Evolutionary conservation across 139 green algal genomes (phyloP), one percentile per base, ranked within the genome.

Genomic region (Marvania coccoides): DNA sequence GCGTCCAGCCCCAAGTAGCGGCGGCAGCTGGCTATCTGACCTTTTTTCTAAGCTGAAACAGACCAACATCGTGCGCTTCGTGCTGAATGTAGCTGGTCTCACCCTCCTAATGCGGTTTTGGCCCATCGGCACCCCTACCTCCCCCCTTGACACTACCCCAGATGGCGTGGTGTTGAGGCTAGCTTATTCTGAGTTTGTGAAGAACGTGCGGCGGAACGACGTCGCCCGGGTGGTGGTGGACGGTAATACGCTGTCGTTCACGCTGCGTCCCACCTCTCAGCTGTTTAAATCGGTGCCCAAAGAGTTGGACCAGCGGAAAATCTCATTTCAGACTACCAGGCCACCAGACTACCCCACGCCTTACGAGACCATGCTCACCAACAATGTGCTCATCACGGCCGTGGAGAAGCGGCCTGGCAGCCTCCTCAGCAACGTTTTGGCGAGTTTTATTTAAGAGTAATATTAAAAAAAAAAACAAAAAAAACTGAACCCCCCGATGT

Each of bases 181-280:
- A n/a, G 77, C 85, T 9, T 93, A 85, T 30, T 85, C 73, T 3
- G 80, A 90, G 61, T 96, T 96, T 57, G 71, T 95, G 19, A 53
- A 74, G 63, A 63, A 72, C 19, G 75, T 90, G 34, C 79, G 81
- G 60, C 65, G 58, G 23, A 78, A 91, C 63, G 80, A 95, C 24
- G 84, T 96, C 30, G 14, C 71, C 23, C 57, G 65, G 9, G 79
- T 96, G 2, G 63, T 68, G 1, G 69, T 96, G n/a, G 87, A 96
- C 55, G 89, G 88, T 12, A 10, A 71, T 33, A 47, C 76, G 14
- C 68, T 92, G 36, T 79, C 47, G 36, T 88, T 80, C 66, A 58
- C 55, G 7, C 67, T 88, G 58, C 74, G 72, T 35, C 67, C 73
- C 2, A 61, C 37, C 54, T 39, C 40, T 6, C 31, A 69, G 19